Evolutionary conservation across 176 grass and related monocot species (phyloP), one percentile per base, ranked within the genome.

Genomic region (Triticum timopheevii): DNA sequence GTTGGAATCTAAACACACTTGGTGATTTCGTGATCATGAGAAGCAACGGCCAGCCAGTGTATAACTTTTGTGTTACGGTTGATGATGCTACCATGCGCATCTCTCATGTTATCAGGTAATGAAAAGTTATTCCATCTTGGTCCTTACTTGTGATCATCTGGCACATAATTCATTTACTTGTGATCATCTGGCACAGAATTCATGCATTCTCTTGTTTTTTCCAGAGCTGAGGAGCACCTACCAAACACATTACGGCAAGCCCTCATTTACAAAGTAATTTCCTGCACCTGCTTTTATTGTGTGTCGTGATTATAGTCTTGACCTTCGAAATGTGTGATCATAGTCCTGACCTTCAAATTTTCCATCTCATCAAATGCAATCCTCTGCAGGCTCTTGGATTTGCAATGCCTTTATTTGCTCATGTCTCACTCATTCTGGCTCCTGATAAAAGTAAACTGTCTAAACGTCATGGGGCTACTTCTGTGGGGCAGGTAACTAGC

Each of bases 41-140:
- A 89, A 99, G 97, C 87, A 99, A 99, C 20, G 97, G 97, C 12
- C 97, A 99, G 63, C 97, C 97, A 83, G 97, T 99, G 44, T 99
- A 99, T 88, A 99, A 99, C 92, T 99, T 99, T 35, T 99, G 97
- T 90, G 97, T 99, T 62, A 99, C 97, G 22, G 94, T 99, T 71
- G 97, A 99, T 62, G 97, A 99, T 79, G 92, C 97, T 62, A 94
- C 90, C 72, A 99, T 99, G 97, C 82, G 38, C 40, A 99, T 99
- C 59, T 99, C 97, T 24, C 94, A 94, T 85, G 96, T 99, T 81
- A 96, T 99, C 63, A 94, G 97, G 97, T 99, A 63, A 65, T 23
- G 2, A 34, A 71, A 25, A 62, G 0, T 22, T 66, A 65, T 79
- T 76, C 13, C 0, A 1, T 84, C 78, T 80, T 69, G 24, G 28